Conservation (phyloP, 140 eudicot genomes). For the Anethum foeniculum region DNA sequence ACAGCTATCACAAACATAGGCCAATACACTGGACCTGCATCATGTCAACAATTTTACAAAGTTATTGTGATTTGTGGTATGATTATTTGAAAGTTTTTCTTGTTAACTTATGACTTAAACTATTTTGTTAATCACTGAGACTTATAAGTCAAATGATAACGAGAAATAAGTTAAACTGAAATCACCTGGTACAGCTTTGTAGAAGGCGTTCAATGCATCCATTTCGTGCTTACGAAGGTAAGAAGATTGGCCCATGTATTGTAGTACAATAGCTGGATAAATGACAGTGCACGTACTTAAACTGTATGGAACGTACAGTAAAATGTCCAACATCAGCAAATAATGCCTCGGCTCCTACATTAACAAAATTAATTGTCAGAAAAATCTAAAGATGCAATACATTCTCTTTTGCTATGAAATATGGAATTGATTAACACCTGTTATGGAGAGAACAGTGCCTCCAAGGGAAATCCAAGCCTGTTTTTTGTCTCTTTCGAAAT, state of each 20-base stretch:
- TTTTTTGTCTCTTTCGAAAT: constrained; percentile 51
- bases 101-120: not conserved
- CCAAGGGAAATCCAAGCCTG: constrained; percentile 84
- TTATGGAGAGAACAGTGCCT: constrained; percentile 23
- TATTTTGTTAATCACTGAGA: not conserved
- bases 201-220: constrained; percentile 4
- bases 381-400: not conserved
- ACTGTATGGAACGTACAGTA: constrained; percentile 58
- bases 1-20: constrained; percentile 6
- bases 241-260: constrained; percentile 59
- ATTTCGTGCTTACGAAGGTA: constrained; percentile 38
- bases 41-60: not conserved
- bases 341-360: constrained; percentile 72
- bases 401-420: not conserved
- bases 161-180: not conserved
- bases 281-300: constrained; percentile 65
- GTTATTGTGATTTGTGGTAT: not conserved
- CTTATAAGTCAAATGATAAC: not conserved
- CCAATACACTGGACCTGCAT: constrained; percentile 52
- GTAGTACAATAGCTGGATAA: constrained; percentile 57
- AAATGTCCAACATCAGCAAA: constrained; percentile 83
- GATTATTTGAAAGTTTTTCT: not conserved
- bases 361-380: not conserved
- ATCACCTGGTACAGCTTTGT: not conserved
- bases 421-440: not conserved